Conservation (phyloP, 352 stramenopile genomes). For the Discostella stelligera region DNA sequence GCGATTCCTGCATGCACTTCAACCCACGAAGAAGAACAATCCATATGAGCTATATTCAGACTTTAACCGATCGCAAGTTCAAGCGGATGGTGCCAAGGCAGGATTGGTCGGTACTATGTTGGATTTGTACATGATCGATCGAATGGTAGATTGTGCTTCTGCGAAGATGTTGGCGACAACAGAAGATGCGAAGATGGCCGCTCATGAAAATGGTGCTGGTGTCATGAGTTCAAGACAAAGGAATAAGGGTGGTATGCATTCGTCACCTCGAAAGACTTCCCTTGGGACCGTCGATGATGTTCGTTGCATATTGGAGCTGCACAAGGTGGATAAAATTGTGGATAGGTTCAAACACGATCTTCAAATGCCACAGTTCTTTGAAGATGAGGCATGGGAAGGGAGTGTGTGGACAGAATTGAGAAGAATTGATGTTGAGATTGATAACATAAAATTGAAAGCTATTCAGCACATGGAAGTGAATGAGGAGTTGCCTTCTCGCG, state of each 20-base stretch:
- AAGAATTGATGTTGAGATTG: slow-evolving; percentile 41
- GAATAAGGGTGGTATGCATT: too few relatives aligned
- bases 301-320: slow-evolving; percentile 46
- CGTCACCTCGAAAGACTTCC: slow-evolving; percentile 25
- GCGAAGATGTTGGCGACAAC: slow-evolving; percentile 40
- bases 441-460: slow-evolving; percentile 18
- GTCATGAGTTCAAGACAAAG: slow-evolving; percentile 3
- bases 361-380: slow-evolving; percentile 52
- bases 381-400: slow-evolving; percentile 39
- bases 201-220: slow-evolving; percentile 6
- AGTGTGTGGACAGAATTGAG: slow-evolving; percentile 40
- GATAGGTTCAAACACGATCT: slow-evolving; percentile 51
- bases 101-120: slow-evolving; percentile 38
- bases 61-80: slow-evolving; percentile 35
- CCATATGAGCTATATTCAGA: slow-evolving; percentile 46
- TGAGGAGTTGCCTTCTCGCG: slow-evolving; percentile 6
- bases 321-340: slow-evolving; percentile 50
- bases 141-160: slow-evolving; percentile 38
- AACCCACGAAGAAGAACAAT: slow-evolving; percentile 23
- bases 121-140: slow-evolving; percentile 48
- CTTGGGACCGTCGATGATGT: slow-evolving; percentile 49
- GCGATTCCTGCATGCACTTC: slow-evolving; percentile 15
- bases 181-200: too few relatives aligned
- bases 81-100: slow-evolving; percentile 46
- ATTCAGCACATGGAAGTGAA: slow-evolving; percentile 8